Evolutionary conservation across 2,329 filamentous ascomycete species (phyloP), one percentile per base, ranked within the genome.

Genomic region (Drechmeria coniospora): DNA sequence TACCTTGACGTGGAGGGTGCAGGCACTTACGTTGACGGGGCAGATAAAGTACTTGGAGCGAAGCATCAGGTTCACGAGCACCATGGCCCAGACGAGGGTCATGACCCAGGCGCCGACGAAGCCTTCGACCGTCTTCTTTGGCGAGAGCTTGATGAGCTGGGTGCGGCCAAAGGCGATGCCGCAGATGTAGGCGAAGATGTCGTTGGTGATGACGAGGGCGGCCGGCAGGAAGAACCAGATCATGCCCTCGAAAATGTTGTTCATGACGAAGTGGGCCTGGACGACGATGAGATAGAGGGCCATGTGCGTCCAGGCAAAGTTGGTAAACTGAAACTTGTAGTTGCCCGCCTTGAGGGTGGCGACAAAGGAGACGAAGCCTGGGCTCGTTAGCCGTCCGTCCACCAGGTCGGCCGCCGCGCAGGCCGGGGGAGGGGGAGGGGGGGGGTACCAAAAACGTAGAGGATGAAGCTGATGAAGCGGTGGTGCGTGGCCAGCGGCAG

Each of bases 271-370:
- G 53, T 98, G 90, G 10, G 90, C 86, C 56, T 98, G 86, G 5
- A 93, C 86, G 21, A 95, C 87, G 45, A 98, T 94, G 45, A 98
- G 66, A 62, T 92, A 95, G 13, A 98, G 71, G 5, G 92, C 90
- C 86, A 98, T 95, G 54, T 98, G 90, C 10, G 90, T 95, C 90
- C 90, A 98, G 29, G 86, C 90, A 47, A 95, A 98, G 56, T 98
- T 90, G 36, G 86, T 93, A 58, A 98, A 98, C 56, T 98, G 90
- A 59, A 98, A 95, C 53, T 79, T 82, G 64, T 95, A 94, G 57
- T 95, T 81, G 23, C 87, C 86, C 41, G 92, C 87, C 55, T 94
- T 82, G 30, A 98, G 70, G 7, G 87, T 92, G 26, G 74, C 79
- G 44, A 98, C 90, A 51, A 98, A 98, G 64, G 93, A 95, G 40